Percentiles rank a stretch among this genome's conserved stretches.
These are phyloP conservation scores for Gossypioides kirkii DNA, from an alignment of 345 rosid species.

Conservation along the genomic window DNA sequence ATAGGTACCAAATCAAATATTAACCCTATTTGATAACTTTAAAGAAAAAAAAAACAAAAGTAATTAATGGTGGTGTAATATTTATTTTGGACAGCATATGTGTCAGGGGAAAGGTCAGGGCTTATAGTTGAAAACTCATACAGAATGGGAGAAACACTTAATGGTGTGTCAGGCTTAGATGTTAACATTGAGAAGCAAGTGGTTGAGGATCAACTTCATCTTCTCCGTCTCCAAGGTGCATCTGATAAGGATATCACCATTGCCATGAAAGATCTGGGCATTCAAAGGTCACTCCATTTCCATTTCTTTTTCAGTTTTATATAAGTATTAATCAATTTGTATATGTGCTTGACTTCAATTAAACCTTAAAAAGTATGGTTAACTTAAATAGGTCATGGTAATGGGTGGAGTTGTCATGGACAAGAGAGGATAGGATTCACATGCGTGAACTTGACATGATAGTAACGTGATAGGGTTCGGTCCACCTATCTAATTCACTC, in stretches of 20 bases:
- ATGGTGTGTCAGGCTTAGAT: conserved; percentile 44
- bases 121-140: conserved; percentile 38
- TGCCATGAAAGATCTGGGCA: conserved; percentile 57
- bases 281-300: conserved; percentile 34
- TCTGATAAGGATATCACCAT: conserved; percentile 32
- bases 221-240: conserved; percentile 36
- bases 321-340: no score
- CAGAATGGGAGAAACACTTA: conserved; percentile 49
- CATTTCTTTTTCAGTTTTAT: no score
- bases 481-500: no score
- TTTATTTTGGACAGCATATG: conserved; percentile 44
- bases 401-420: no score
- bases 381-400: no score
- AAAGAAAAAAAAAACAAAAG: no score
- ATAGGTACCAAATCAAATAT: no score
- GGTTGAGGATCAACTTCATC: conserved; percentile 35
- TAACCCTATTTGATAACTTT: no score
- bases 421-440: background rate
- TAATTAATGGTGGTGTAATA: no score
- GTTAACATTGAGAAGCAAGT: conserved; percentile 44
- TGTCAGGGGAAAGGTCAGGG: conserved; percentile 52
- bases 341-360: no score
- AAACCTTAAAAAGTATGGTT: no score
- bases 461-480: background rate
- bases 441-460: background rate